Conservation (phyloP, 129 eudicot genomes). For the Gnaphalium uliginosum region DNA sequence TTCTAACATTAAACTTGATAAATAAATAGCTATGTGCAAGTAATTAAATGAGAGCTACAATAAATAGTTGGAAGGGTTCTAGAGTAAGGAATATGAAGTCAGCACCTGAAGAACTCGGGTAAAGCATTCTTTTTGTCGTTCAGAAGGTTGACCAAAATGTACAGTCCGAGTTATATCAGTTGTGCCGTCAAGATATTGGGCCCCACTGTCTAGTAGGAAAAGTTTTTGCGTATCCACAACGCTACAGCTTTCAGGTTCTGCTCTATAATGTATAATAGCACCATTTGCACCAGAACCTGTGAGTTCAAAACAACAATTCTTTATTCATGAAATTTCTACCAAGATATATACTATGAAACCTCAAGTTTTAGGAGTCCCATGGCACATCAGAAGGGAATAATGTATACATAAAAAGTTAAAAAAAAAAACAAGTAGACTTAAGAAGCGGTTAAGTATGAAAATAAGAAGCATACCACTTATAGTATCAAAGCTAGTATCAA, state of each 20-base stretch:
- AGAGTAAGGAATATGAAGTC: neutral
- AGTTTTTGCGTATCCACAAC: conserved; percentile 71
- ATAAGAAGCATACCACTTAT: conserved; percentile 64
- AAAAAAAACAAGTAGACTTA: neutral
- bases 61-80: neutral
- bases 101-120: conserved; percentile 91
- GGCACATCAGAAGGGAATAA: neutral
- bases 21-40: neutral
- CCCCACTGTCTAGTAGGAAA: conserved; percentile 91
- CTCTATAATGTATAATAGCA: conserved; percentile 96
- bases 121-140: conserved; percentile 87
- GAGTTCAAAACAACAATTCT: conserved; percentile 9
- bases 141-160: conserved; percentile 90
- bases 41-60: neutral
- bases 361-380: neutral
- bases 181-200: conserved; percentile 95
- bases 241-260: conserved; percentile 80
- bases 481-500: conserved; percentile 93
- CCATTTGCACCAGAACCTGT: conserved; percentile 98
- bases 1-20: neutral
- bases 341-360: neutral
- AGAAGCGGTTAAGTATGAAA: neutral
- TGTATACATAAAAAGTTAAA: neutral
- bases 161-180: conserved; percentile 94
- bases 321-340: conserved; percentile 3